These are phyloP conservation scores for Penicillium aurantiogriseum DNA, from an alignment of 2,329 filamentous ascomycete genomes.

Conservation along the genomic window DNA sequence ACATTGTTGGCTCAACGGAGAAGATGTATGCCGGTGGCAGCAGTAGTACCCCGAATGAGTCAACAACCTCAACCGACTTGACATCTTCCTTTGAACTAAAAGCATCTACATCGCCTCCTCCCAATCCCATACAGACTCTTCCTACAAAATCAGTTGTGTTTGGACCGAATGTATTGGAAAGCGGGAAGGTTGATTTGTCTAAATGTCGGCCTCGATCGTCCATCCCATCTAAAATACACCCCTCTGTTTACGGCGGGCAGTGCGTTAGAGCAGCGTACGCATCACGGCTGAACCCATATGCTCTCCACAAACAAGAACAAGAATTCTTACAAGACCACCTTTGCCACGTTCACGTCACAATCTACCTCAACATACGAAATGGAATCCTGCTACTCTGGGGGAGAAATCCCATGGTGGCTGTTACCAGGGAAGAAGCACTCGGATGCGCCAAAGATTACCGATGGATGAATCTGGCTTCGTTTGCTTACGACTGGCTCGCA, in stretches of 20 bases:
- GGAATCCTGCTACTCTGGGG: conserved; percentile 89
- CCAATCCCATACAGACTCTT: conserved; percentile 15
- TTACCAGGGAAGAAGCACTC: conserved; percentile 80
- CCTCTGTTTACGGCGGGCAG: conserved; percentile 81
- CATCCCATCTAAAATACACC: conserved; percentile 71
- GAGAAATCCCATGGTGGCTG: conserved; percentile 76
- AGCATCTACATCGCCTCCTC: conserved; percentile 29
- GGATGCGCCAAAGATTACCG: conserved; percentile 84
- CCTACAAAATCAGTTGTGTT: conserved; percentile 16
- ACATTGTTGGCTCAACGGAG: conserved; percentile 1
- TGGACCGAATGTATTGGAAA: conserved; percentile 24
- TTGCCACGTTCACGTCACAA: conserved; percentile 84
- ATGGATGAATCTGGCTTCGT: conserved; percentile 83
- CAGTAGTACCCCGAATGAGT: conserved; percentile 27
- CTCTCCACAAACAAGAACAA: conserved; percentile 82
- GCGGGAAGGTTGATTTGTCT: conserved; percentile 30
- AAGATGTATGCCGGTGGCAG: conserved; percentile 18
- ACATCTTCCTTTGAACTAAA: conserved; percentile 24
- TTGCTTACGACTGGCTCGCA: conserved; percentile 90
- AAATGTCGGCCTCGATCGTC: conserved; percentile 75
- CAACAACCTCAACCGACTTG: conserved; percentile 28
- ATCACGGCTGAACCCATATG: conserved; percentile 84
- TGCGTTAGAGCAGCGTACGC: conserved; percentile 87
- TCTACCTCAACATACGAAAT: conserved; percentile 94
- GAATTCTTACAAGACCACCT: conserved; percentile 75